phyloP scores from a whole-genome alignment of 371 early-diverging fungal genomes.

The Entomophthora muscae region DNA sequence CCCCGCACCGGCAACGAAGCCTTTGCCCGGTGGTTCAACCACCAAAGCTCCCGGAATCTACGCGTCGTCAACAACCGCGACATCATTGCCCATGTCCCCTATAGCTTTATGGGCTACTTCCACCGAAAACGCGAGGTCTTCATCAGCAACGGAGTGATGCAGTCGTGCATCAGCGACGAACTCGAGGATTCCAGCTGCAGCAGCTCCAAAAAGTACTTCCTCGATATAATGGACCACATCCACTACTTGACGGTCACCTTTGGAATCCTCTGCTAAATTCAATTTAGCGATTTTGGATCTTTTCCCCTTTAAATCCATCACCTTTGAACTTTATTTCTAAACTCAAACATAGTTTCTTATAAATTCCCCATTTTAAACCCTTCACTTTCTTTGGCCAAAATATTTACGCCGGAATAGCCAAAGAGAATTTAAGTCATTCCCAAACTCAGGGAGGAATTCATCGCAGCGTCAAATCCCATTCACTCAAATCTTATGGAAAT shows the following conservation, averaged over 20 bases:
- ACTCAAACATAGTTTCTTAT: too few relatives aligned
- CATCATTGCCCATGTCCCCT: not conserved
- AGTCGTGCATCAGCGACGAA: not conserved
- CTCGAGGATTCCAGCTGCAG: not conserved
- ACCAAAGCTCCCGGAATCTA: not conserved
- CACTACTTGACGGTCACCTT: not conserved
- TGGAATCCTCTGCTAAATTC: not conserved
- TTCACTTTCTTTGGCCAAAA: too few relatives aligned
- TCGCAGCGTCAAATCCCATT: too few relatives aligned
- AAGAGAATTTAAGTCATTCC: too few relatives aligned
- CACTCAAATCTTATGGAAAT: too few relatives aligned
- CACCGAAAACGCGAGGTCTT: not conserved
- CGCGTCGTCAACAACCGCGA: not conserved
- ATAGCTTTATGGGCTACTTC: not conserved
- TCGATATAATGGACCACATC: not conserved
- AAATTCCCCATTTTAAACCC: too few relatives aligned
- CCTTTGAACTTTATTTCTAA: too few relatives aligned
- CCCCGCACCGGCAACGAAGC: not conserved
- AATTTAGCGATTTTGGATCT: too few relatives aligned
- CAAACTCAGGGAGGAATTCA: too few relatives aligned
- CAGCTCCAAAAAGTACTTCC: not conserved
- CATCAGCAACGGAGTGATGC: not conserved
- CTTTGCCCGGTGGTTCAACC: not conserved
- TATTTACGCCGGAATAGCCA: too few relatives aligned
- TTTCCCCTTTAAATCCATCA: too few relatives aligned